Evolutionary conservation across 495 filamentous ascomycete genomes (phyloP).

Genomic region (Penicillium mononematosum): DNA sequence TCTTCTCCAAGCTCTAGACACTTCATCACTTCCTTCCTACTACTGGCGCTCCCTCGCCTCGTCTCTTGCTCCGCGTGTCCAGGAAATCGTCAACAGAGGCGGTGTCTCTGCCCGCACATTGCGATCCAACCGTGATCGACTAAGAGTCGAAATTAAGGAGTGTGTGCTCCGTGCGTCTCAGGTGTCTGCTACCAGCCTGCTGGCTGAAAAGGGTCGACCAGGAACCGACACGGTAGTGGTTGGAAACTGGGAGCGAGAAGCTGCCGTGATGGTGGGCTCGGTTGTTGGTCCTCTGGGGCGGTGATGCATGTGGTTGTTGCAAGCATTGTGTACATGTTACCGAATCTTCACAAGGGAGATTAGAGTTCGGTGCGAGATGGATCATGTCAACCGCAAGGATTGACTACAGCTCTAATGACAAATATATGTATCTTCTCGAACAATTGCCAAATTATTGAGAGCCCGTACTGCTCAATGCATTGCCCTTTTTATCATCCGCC

Average conservation of each 20-base stretch:
- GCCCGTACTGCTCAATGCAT: too few species aligned
- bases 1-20: slow-evolving; percentile 78
- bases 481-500: too few species aligned
- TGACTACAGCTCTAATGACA: background rate
- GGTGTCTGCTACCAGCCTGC: slow-evolving; percentile 53
- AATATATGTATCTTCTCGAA: background rate
- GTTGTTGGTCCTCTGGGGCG: slow-evolving; percentile 56
- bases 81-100: slow-evolving; percentile 78
- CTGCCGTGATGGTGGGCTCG: slow-evolving; percentile 90
- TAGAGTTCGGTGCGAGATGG: background rate
- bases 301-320: slow-evolving; percentile 14
- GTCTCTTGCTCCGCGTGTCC: slow-evolving; percentile 69
- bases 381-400: background rate
- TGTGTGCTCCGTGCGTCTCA: slow-evolving; percentile 75
- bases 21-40: slow-evolving; percentile 78
- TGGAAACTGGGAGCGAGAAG: slow-evolving; percentile 82
- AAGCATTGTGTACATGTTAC: background rate
- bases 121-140: slow-evolving; percentile 67
- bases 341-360: background rate
- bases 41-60: slow-evolving; percentile 89
- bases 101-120: slow-evolving; percentile 81
- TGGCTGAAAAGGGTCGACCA: slow-evolving; percentile 42
- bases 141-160: slow-evolving; percentile 74
- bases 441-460: too few species aligned
- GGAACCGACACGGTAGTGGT: slow-evolving; percentile 38